Evolutionary conservation across 2,329 filamentous ascomycete genomes (phyloP), one percentile per base, ranked within the genome.

Genomic region (Lecanicillium sp.): DNA sequence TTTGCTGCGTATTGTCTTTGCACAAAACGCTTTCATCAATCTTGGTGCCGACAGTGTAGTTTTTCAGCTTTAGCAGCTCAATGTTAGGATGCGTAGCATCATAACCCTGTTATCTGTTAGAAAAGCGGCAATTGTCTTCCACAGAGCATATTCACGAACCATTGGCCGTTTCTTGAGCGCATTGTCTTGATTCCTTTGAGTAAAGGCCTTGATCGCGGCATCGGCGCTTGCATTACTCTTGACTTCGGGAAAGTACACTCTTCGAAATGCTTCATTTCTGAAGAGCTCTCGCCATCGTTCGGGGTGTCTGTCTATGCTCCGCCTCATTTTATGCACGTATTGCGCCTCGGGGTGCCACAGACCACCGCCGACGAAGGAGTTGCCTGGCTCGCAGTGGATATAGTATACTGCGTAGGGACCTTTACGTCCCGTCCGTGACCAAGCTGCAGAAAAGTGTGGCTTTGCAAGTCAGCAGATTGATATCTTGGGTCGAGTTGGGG

Each of bases 391-490:
- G 46, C 85, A 73, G 57, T 94, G 87, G 15, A 95, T 64, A 62
- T 94, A 95, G 63, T 95, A 95, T 54, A 79, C 82, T 6, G 88
- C 88, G 59, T 92, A 94, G 9, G 84, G 81, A 0, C 86, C 86
- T 60, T 95, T 94, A 39, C 84, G 75, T 15, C 88, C 88, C 0
- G 87, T 94, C 15, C 88, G 80, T 41, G 85, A 92, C 78, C 85
- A 94, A 17, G 85, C 85, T 28, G 83, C 87, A 9, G 83, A 85
- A 60, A 89, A 94, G 62, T 89, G 78, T 38, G 85, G 75, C 80
- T 86, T 37, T 15, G 32, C 27, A 29, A 28, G 31, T 22, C 11
- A 13, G 32, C 12, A 38, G n/a, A n/a, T 33, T 45, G 18, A 17
- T 3, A 4, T 14, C 9, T 2, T 22, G 4, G 14, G n/a, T 19